Evolutionary conservation across 257 asterid species (phyloP), one percentile per base, ranked within the genome.

Genomic region (Ilex asprella): DNA sequence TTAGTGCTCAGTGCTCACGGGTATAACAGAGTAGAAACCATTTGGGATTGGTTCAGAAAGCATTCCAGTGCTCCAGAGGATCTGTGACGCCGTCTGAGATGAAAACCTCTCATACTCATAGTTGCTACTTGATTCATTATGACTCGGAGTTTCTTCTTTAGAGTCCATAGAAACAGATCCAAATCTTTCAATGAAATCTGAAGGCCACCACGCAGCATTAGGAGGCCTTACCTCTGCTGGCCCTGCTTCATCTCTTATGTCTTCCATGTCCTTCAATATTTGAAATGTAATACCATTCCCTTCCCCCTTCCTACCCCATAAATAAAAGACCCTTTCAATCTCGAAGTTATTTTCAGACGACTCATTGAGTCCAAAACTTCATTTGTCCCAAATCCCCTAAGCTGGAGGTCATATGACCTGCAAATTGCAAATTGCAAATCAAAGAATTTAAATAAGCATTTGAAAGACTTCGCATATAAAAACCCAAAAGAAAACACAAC

Each of bases 21-120:
- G 96, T 73, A 82, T 82, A 71, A 89, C 80, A 62, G 93, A 87
- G 82, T 87, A 93, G 86, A 93, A 93, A 63, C 99, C 99, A 78
- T 89, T 87, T 66, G 97, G 96, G 75, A 93, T 85, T 44, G 87
- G 90, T 61, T 82, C 96, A 39, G 88, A 85, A 67, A 93, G 95
- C 78, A 78, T 75, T 68, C 97, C 96, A 41, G 95, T 84, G 74
- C 86, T 81, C 99, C 99, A 93, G 51, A 93, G 85, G 63, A 81
- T 79, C 78, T 85, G 91, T 43, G 99, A 93, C 61, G 99, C 96
- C 47, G 77, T 76, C 72, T 74, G 76, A 68, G 60, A 70, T 39
- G 80, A 73, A 44, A 75, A 75, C 16, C 79, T 81, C 44, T 62
- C 84, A 60, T 67, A 72, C 61, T 70, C 83, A 70, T 78, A 85